phyloP scores from a whole-genome alignment of 1,284 basidiomycete species.

The Cryptococcus neoformans region DNA sequence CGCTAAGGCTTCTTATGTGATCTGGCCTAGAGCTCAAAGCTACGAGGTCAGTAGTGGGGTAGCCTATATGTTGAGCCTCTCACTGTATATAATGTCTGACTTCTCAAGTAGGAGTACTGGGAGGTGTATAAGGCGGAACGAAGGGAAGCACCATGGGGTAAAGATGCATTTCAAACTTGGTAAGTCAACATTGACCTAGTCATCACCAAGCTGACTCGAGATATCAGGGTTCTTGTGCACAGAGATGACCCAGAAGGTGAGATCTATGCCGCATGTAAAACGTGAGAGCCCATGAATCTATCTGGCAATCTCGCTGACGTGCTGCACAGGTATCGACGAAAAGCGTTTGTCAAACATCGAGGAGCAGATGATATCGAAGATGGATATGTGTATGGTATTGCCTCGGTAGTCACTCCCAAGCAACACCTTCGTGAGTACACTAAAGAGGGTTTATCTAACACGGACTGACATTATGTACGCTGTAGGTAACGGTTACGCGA shows the following conservation, averaged over 20 bases:
- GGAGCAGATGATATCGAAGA: conserved; percentile 18
- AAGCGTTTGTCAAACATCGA: conserved; percentile 19
- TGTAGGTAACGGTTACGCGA: conserved; percentile 33
- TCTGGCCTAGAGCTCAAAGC: too few species aligned
- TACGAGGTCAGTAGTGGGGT: too few species aligned
- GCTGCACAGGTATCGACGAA: conserved; percentile 17
- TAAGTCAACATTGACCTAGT: too few species aligned
- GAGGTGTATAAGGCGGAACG: too few species aligned
- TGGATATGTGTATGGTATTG: conserved; percentile 28
- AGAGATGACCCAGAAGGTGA: conserved; percentile 19
- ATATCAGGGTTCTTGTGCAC: conserved; percentile 23
- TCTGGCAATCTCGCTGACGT: conserved; percentile 2
- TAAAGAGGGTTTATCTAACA: neutral
- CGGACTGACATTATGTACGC: neutral
- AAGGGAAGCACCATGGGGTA: too few species aligned
- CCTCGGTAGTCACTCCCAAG: conserved; percentile 31
- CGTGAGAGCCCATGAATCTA: conserved; percentile 14
- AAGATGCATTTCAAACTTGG: too few species aligned
- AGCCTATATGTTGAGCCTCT: too few species aligned
- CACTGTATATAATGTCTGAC: too few species aligned
- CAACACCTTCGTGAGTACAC: conserved; percentile 24
- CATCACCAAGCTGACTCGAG: too few species aligned
- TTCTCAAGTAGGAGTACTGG: too few species aligned
- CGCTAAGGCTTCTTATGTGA: too few species aligned
- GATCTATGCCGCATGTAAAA: conserved; percentile 30